Evolutionary conservation across 768 basidiomycete species (phyloP), one percentile per base, ranked within the genome.

Genomic region (Hortiboletus campestris): DNA sequence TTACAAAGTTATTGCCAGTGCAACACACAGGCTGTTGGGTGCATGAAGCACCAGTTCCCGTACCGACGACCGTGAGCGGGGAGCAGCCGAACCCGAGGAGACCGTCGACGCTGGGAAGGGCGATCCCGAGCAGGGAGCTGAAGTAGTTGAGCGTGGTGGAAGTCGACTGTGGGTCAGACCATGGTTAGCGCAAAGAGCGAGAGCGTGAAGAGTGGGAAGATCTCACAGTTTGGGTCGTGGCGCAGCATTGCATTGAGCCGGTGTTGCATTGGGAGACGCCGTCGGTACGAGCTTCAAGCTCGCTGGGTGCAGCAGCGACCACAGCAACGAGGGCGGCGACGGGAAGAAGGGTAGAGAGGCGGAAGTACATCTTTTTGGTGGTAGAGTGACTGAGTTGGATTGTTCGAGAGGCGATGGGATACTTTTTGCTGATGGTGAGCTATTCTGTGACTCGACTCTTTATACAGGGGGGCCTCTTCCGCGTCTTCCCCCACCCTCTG

Each of bases 21-120:
- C 64, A 65, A 36, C 63, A 65, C 31, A 65, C 57, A 0, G 63
- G 42, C 22, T 59, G 35, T 19, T 42, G 34, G 11, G 25, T 36
- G 49, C 64, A 65, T 1, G 12, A 1, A 1, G 42, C n/a, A 14
- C 46, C 54, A 10, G 36, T 49, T 17, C 48, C 52, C 1, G 25
- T 2, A 1, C 53, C 50, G 2, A 45, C 3, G 1, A 2, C 22
- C 2, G 47, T 51, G 43, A 52, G 29, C 0, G 60, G 42, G 28
- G 11, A 7, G 36, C 63, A 64, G 8, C 8, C 8, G 6, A 49
- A 7, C 22, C 56, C 63, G 10, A 62, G 36, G 4, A 48, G 43
- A 28, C 56, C 59, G 1, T 7, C 0, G 13, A 36, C 1, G 4
- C 2, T 3, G 8, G 47, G 46, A 22, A 39, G 8, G 8, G 5